Percentiles rank a stretch among this genome's conserved stretches.
Evolutionary conservation across 176 grass and related monocot species (phyloP).

Genomic region (Tillandsia fasciculata): DNA sequence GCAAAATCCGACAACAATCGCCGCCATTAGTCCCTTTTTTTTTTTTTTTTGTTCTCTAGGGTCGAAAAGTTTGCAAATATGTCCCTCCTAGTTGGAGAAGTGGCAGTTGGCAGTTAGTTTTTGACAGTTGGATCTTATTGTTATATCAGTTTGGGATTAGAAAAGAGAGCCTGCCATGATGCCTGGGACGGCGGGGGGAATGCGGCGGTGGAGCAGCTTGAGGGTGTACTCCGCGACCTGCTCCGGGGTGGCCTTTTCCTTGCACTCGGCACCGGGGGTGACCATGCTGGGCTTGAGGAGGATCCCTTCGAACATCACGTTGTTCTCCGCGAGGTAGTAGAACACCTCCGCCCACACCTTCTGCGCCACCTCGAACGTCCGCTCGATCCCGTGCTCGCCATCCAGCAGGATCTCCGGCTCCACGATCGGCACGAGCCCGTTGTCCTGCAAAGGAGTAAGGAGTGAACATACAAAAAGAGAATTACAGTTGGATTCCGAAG

Average conservation of each 20-base stretch:
- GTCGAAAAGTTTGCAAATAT: too few relatives aligned
- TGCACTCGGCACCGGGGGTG: constrained; percentile 17
- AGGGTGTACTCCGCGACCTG: constrained; percentile 17
- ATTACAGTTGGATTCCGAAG: background rate
- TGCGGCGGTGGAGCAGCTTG: constrained; percentile 13
- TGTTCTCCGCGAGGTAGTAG: constrained; percentile 17
- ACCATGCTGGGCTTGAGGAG: constrained; percentile 24
- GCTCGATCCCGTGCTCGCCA: constrained; percentile 15
- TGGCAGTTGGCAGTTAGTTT: too few relatives aligned
- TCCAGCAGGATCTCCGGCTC: constrained; percentile 20
- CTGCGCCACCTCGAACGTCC: constrained; percentile 19
- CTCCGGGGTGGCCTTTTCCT: constrained; percentile 11
- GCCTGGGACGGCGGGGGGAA: constrained; percentile 14
- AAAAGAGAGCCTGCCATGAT: constrained; percentile 9
- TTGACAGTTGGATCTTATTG: too few relatives aligned
- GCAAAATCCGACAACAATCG: background rate
- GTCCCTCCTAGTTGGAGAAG: too few relatives aligned
- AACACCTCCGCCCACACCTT: constrained; percentile 18
- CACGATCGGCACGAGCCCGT: constrained; percentile 16
- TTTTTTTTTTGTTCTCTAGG: background rate
- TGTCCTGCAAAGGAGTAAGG: background rate
- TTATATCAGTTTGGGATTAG: background rate
- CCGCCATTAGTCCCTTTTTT: background rate
- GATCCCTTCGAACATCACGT: constrained; percentile 18
- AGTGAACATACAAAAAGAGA: background rate